A percentile compares a stretch with the other conserved stretches of the same genome.
phyloP scores from a whole-genome alignment of 2,329 filamentous ascomycete species.

The Emergomyces pasteurianus region DNA sequence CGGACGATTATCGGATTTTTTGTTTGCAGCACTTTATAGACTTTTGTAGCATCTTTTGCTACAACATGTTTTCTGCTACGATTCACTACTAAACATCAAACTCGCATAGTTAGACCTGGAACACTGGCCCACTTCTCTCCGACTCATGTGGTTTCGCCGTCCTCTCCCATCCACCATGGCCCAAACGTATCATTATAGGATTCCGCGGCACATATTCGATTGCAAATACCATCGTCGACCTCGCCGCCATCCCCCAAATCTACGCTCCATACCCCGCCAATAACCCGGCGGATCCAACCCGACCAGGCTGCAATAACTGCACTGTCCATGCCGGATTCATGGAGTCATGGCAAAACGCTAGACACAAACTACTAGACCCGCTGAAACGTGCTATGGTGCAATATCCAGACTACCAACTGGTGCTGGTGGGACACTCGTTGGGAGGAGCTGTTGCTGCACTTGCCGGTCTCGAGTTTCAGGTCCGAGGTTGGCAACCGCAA shows the following conservation, averaged over 20 bases:
- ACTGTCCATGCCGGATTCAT: conserved; percentile 89
- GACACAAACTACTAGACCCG: conserved; percentile 54
- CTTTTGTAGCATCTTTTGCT: not conserved
- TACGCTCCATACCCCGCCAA: conserved; percentile 68
- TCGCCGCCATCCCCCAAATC: conserved; percentile 78
- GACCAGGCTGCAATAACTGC: conserved; percentile 60
- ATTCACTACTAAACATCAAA: not conserved
- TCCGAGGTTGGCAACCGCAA: conserved; percentile 60
- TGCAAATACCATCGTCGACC: conserved; percentile 78
- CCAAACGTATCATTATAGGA: conserved; percentile 63
- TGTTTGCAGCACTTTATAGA: not conserved
- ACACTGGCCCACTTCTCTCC: conserved; percentile 72
- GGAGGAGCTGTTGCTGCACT: conserved; percentile 86
- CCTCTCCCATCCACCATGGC: conserved; percentile 56
- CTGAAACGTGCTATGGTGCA: conserved; percentile 47
- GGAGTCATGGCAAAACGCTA: conserved; percentile 67
- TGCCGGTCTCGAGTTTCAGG: conserved; percentile 68
- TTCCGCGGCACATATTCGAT: conserved; percentile 94
- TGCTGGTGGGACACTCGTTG: conserved; percentile 79
- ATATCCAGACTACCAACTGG: conserved; percentile 60
- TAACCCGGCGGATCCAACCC: conserved; percentile 27
- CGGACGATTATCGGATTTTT: not conserved
- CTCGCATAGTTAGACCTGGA: conserved; percentile 52
- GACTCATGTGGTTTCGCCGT: conserved; percentile 93
- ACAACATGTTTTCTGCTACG: not conserved